Evolutionary conservation across 768 basidiomycete genomes (phyloP).

Genomic region (Rhodotorula sphaerocarpa): DNA sequence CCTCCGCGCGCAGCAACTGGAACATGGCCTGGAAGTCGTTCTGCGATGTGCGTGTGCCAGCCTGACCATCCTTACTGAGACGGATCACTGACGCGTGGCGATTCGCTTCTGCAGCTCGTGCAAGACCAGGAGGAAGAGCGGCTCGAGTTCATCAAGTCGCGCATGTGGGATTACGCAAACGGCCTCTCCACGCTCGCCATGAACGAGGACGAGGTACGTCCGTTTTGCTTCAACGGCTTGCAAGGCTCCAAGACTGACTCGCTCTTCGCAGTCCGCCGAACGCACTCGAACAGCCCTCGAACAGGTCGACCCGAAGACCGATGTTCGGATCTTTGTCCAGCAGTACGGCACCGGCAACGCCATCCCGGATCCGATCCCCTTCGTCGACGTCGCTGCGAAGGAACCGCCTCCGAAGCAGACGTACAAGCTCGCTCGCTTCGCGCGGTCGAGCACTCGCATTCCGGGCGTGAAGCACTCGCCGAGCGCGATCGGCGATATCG

Average conservation of each 20-base stretch:
- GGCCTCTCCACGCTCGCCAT: conserved; percentile 93
- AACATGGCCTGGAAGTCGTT: conserved; percentile 88
- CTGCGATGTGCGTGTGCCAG: conserved; percentile 55
- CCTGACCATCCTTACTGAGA: neutral
- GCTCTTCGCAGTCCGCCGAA: conserved; percentile 67
- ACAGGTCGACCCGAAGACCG: conserved; percentile 74
- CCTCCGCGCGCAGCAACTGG: conserved; percentile 56
- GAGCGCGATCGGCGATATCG: conserved; percentile 26
- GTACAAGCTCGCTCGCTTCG: conserved; percentile 35
- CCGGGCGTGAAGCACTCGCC: conserved; percentile 31
- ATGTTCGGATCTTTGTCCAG: conserved; percentile 80
- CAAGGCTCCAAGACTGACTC: neutral
- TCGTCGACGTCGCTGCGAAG: conserved; percentile 61
- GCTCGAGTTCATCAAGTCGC: conserved; percentile 89
- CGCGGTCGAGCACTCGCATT: conserved; percentile 32
- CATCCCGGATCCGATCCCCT: conserved; percentile 79
- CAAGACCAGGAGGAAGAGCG: conserved; percentile 94
- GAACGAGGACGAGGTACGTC: conserved; percentile 63
- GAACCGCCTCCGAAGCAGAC: conserved; percentile 42
- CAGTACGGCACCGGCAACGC: conserved; percentile 78
- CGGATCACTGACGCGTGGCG: neutral
- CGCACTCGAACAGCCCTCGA: conserved; percentile 75
- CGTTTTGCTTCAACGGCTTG: too few relatives aligned
- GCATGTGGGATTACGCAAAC: conserved; percentile 93
- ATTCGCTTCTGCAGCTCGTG: conserved; percentile 48